Percentiles rank a stretch among this genome's conserved stretches.
Evolutionary conservation across 163 green algal species (phyloP).

Genomic region (Scenedesmus sp.): DNA sequence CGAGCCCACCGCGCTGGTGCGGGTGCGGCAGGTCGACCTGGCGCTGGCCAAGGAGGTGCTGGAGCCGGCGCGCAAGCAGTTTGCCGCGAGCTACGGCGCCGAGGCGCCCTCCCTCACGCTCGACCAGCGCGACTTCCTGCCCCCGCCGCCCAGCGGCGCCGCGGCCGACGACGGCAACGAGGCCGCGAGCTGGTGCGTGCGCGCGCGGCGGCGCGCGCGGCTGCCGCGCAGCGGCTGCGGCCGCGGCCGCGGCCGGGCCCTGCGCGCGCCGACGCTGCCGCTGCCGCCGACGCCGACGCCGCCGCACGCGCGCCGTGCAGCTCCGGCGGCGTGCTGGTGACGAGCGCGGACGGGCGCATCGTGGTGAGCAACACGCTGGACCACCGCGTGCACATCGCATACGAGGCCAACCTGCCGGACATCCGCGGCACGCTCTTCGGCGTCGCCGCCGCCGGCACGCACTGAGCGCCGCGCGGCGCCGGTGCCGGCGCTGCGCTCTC

Average conservation of each 20-base stretch:
- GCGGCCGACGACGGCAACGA: conserved; percentile 52
- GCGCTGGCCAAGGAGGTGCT: conserved; percentile 66
- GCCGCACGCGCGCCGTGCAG: too few species aligned
- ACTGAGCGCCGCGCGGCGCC: conserved; percentile 21
- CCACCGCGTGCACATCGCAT: conserved; percentile 91
- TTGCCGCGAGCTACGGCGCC: conserved; percentile 61
- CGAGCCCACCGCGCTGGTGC: conserved; percentile 64
- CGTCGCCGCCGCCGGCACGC: conserved; percentile 34
- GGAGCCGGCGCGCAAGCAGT: conserved; percentile 71
- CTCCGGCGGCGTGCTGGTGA: conserved; percentile 85
- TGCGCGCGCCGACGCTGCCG: too few species aligned
- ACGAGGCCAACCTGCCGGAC: conserved; percentile 84
- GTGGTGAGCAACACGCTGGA: conserved; percentile 96
- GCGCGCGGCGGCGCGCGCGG: background rate
- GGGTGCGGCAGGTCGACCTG: conserved; percentile 61
- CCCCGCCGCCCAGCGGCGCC: conserved; percentile 51
- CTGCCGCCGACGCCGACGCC: too few species aligned
- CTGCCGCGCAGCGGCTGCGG: background rate
- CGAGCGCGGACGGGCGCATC: conserved; percentile 85
- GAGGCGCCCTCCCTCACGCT: conserved; percentile 67
- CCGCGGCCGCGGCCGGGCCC: too few species aligned
- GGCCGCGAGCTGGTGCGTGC: conserved; percentile 50
- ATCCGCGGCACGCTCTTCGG: conserved; percentile 86
- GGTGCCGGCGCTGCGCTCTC: background rate
- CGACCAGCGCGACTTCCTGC: conserved; percentile 73